Evolutionary conservation across 1,139 yeast species (phyloP).

Genomic region (Candida glucosophila): DNA sequence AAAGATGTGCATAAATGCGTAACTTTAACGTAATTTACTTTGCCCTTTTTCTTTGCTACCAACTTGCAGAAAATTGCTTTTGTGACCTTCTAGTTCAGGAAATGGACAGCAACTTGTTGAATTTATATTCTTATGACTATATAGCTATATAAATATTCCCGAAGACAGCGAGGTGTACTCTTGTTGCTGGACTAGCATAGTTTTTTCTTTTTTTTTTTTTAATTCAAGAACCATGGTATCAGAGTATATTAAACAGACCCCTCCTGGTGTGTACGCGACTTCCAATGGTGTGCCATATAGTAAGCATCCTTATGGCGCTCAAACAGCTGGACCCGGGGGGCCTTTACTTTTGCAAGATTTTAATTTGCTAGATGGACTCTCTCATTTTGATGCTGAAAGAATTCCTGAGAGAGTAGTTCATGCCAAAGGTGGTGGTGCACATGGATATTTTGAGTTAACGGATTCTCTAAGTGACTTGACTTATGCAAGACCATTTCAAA

Average conservation of each 20-base stretch:
- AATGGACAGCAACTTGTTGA: no score
- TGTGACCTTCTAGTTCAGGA: no score
- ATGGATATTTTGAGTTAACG: conserved; percentile 51
- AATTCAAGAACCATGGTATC: no score
- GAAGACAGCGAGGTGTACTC: no score
- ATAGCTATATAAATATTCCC: no score
- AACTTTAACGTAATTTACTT: no score
- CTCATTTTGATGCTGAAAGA: conserved; percentile 57
- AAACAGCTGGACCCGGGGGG: conserved; percentile 34
- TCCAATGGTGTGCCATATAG: conserved; percentile 20
- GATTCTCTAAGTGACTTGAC: conserved; percentile 47
- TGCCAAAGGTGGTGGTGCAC: conserved; percentile 60
- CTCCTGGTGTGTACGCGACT: conserved; percentile 17
- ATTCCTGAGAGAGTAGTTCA: conserved; percentile 60
- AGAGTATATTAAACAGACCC: conserved; percentile 7
- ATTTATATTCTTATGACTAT: no score
- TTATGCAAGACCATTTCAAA: conserved; percentile 38
- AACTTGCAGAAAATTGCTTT: no score
- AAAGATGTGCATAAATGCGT: no score
- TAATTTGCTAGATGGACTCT: conserved; percentile 43
- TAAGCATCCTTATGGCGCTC: conserved; percentile 19
- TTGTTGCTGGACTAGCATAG: no score
- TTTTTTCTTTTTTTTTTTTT: no score
- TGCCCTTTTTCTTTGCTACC: no score
- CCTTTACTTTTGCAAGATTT: conserved; percentile 52